Base-by-base conservation (phyloP, 2,329 filamentous ascomycete species). In the Diaporthe destruens region DNA sequence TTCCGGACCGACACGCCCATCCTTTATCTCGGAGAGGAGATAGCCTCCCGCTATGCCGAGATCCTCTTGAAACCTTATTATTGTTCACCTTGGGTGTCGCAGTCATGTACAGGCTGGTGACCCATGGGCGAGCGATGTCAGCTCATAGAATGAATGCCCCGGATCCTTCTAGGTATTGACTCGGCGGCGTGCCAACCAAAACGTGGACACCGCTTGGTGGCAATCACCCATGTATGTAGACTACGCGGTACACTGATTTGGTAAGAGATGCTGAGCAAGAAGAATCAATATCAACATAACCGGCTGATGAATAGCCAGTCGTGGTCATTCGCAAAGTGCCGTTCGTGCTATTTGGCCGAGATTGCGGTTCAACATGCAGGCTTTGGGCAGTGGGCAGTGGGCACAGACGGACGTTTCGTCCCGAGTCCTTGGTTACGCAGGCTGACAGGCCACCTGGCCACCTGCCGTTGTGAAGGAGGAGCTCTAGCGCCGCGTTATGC, bases 401-500 rank as follows among this genome's bases (percentile, higher is more conserved):
- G 14, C 23, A 65, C 59, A 65, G 29, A 23, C 18, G 42, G 44
- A 12, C 9, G 59, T 65, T 65, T 65, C 59, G 59, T 65, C 59
- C 59, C 59, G 44, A 49, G 42, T 49, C 44, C 20, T 42, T 34
- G 59, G 59, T 25, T 65, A 29, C 42, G 42, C 44, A 51, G 51
- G 42, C 34, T 36, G 34, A 9, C 34, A 36, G 11, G 36, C 36
- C 9, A 39, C 9, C 36, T 39, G 34, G 1, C 59, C 59, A 63
- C 16, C 25, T 14, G 57, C 57, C 59, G 42, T 42, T 42, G 29
- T 34, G 34, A n/a, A 25, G 25, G 25, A 23, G 51, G 25, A 23
- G 51, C 23, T 29, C 23, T 54, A 65, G 61, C 47, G 44, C 61
- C 61, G 44, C 61, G 29, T 65, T 65, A 65, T 65, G 29, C 20